Conservation (phyloP, 2,329 filamentous ascomycete species). For the Samsoniella hepiali region DNA sequence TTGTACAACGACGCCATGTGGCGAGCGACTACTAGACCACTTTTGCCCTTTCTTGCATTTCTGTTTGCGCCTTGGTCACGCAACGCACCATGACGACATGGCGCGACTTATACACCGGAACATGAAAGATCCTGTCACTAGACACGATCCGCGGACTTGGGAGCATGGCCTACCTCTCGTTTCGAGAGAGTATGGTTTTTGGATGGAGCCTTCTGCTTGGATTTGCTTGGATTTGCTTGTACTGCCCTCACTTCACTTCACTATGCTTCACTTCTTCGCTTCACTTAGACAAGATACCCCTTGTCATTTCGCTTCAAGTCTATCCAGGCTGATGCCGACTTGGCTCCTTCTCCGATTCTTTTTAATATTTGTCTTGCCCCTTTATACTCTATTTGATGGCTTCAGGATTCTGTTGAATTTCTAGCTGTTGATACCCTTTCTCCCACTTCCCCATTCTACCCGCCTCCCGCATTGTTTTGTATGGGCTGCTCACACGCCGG, state of each 20-base stretch:
- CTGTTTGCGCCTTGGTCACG: background rate
- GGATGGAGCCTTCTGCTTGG: background rate
- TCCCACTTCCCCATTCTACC: background rate
- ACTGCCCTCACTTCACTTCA: background rate
- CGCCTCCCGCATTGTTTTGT: conserved; percentile 6
- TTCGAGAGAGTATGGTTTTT: background rate
- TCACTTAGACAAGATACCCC: conserved; percentile 41
- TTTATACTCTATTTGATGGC: background rate
- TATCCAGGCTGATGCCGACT: background rate
- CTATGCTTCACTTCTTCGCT: conserved; percentile 20
- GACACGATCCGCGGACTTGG: background rate
- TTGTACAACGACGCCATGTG: conserved; percentile 3
- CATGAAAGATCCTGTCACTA: conserved; percentile 5
- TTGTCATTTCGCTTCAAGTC: conserved; percentile 23
- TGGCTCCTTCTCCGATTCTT: conserved; percentile 1
- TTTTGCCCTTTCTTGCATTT: background rate
- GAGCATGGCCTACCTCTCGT: background rate
- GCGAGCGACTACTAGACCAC: background rate
- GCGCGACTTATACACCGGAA: background rate
- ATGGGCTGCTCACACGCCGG: background rate
- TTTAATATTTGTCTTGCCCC: conserved; percentile 13
- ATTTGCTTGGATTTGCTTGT: background rate
- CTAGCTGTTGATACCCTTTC: background rate
- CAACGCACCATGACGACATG: conserved; percentile 3
- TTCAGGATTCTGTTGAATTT: background rate